A percentile compares a stretch with the other conserved stretches of the same genome.
phyloP scores from a whole-genome alignment of 2,329 filamentous ascomycete species.

The Colletotrichum salicis region DNA sequence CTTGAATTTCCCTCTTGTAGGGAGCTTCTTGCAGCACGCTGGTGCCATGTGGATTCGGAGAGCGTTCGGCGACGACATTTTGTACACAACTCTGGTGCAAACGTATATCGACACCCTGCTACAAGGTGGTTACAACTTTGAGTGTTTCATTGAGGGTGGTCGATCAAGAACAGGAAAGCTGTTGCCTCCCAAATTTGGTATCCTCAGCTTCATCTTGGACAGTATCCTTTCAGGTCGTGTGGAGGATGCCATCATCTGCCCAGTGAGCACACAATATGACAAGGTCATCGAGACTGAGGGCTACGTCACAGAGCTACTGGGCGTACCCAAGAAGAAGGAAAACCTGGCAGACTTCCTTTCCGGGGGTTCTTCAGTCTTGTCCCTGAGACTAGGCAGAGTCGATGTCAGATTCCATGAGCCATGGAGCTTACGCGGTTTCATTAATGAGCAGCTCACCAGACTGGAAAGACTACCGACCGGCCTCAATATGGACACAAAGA shows the following conservation, averaged over 20 bases:
- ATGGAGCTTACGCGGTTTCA: constrained; percentile 87
- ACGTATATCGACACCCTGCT: constrained; percentile 93
- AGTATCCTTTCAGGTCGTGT: constrained; percentile 89
- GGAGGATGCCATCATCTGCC: constrained; percentile 91
- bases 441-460: constrained; percentile 77
- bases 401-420: constrained; percentile 97
- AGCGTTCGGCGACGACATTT: constrained; percentile 88
- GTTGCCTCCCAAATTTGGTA: constrained; percentile 93
- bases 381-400: constrained; percentile 87
- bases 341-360: constrained; percentile 91
- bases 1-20: constrained; percentile 91
- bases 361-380: constrained; percentile 84
- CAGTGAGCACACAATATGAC: constrained; percentile 97
- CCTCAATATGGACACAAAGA: constrained; percentile 57
- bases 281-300: constrained; percentile 98
- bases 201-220: constrained; percentile 90
- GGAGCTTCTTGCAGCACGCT: constrained; percentile 92
- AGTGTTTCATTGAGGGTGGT: constrained; percentile 97
- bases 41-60: constrained; percentile 96
- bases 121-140: constrained; percentile 91
- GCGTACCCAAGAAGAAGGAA: constrained; percentile 94
- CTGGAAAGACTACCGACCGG: constrained; percentile 61
- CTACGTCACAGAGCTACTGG: constrained; percentile 93
- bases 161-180: constrained; percentile 94
- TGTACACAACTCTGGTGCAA: constrained; percentile 94